Evolutionary conservation across 257 asterid genomes (phyloP).

Genomic region (Apocynum venetum): DNA sequence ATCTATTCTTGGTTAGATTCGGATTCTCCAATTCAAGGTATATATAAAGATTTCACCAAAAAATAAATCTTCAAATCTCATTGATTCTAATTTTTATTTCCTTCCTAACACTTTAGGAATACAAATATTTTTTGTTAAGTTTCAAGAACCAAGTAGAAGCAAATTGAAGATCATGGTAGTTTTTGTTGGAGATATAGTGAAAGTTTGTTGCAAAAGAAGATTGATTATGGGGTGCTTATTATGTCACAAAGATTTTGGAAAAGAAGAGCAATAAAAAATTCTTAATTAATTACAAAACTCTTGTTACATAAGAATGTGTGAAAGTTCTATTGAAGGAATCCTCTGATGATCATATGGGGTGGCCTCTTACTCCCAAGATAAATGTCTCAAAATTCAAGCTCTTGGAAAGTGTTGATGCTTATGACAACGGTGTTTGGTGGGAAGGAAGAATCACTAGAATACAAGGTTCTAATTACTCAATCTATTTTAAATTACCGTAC

Average conservation of each 20-base stretch:
- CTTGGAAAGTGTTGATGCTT: background rate
- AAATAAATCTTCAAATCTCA: no score
- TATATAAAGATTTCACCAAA: no score
- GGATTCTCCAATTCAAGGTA: no score
- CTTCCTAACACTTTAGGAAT: no score
- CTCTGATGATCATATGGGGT: background rate
- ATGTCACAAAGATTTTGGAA: background rate
- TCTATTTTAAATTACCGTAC: background rate
- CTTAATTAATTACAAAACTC: background rate
- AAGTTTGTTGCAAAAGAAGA: background rate
- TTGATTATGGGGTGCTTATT: background rate
- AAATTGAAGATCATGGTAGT: no score
- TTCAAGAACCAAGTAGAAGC: background rate
- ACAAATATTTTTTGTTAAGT: no score
- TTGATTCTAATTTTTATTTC: no score
- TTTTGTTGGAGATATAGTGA: background rate
- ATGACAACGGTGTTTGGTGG: background rate
- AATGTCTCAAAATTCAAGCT: background rate
- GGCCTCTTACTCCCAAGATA: background rate
- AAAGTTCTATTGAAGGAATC: background rate
- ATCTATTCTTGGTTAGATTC: no score
- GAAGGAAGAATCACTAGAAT: background rate
- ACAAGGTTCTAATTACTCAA: background rate
- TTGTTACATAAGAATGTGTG: background rate
- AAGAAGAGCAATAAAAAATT: background rate